Evolutionary conservation across 768 basidiomycete species (phyloP).

Genomic region (Suillus sp.): DNA sequence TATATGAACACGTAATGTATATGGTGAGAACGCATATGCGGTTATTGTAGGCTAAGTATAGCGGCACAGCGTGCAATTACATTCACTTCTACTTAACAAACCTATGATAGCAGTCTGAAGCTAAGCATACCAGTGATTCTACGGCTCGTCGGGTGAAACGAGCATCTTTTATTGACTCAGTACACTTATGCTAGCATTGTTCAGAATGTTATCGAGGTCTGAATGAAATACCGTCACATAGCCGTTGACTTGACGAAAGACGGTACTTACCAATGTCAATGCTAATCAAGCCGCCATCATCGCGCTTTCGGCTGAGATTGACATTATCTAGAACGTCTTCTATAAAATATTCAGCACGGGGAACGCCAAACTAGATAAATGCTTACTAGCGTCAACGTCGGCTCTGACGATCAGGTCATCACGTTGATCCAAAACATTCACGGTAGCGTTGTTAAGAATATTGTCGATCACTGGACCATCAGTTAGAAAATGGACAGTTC

Average conservation of each 20-base stretch:
- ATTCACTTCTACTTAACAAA: neutral
- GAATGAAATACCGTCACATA: neutral
- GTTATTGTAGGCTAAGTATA: neutral
- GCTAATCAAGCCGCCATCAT: neutral
- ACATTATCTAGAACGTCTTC: neutral
- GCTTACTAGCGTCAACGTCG: neutral
- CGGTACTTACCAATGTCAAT: neutral
- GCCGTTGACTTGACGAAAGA: neutral
- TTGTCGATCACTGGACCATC: neutral
- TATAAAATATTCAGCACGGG: neutral
- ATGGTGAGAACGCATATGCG: no score
- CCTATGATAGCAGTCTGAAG: neutral
- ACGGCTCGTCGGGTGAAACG: neutral
- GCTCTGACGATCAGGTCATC: neutral
- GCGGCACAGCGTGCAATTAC: neutral
- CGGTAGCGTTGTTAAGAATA: neutral
- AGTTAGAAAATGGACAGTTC: neutral
- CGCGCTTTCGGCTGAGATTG: neutral
- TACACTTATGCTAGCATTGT: neutral
- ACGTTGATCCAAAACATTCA: neutral
- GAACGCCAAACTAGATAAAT: neutral
- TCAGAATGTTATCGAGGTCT: neutral
- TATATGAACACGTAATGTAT: neutral
- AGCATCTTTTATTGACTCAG: neutral
- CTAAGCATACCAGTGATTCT: neutral